Base-by-base conservation (phyloP, 345 rosid genomes). In the Populus simonii region DNA sequence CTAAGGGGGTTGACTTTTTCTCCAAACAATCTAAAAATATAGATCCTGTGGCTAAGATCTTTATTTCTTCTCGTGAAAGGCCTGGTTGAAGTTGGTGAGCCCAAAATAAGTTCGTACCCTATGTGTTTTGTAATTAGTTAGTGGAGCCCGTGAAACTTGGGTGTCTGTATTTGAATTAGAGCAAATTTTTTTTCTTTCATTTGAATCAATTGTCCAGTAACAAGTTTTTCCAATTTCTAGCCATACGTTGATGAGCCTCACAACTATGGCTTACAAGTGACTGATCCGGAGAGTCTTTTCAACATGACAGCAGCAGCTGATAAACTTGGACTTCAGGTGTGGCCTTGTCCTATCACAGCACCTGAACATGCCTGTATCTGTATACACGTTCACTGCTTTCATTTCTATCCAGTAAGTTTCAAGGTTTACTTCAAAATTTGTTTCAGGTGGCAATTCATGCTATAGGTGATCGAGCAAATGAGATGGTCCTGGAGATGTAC, bases 371-470 rank as follows among this genome's bases (percentile, higher is more conserved):
- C 18, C 17, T 68, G 13, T 31, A 18, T 22, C 5, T 25, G 47
- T 49, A 35, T 66, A 20, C 7, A 62, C 16, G 6, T 12, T 12
- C 31, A 18, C 53, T 16, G 9, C 45, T 22, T 74, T n/a, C 12
- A 33, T 51, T 71, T 16, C 49, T 69, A 43, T 36, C 68, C 23
- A 36, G 45, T 38, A 17, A 3, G 39, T 25, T n/a, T 78, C 47
- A 43, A 13, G 12, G 47, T 43, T 70, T 43, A 27, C 69, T 59
- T 23, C 13, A 38, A 33, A 12, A 22, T 73, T 71, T 80, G 75
- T 76, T 83, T 70, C 87, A 94, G 98, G 97, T 93, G 78, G 91
- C 98, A 59, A 85, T 95, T 80, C 99, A 95, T 87, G 97, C 99
- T 76, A 92, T 92, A 75, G 99, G 99, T 45, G 98, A 93, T 83